Evolutionary conservation across 345 rosid genomes (phyloP).

Genomic region (Eucalyptus virginea): DNA sequence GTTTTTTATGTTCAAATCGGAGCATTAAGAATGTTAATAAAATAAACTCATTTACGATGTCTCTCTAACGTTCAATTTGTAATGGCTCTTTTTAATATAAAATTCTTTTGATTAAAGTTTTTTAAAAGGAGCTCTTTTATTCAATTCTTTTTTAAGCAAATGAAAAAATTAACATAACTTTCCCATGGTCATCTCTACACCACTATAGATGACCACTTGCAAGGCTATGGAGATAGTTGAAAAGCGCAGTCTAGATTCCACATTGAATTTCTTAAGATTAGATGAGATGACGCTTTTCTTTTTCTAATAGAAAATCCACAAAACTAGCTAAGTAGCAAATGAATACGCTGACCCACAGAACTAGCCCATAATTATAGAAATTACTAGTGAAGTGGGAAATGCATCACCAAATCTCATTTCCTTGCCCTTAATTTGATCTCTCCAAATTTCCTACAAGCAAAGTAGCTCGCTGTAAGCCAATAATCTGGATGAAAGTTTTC

Average conservation of each 20-base stretch:
- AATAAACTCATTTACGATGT: background rate
- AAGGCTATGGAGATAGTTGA: background rate
- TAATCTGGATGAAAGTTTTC: no score
- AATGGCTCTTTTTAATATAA: background rate
- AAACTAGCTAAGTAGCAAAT: background rate
- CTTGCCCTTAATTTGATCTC: background rate
- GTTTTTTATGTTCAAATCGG: background rate
- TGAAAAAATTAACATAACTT: background rate
- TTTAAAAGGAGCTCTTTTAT: background rate
- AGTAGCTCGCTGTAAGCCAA: rapidly evolving
- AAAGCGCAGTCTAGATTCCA: background rate
- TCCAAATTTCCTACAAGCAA: background rate
- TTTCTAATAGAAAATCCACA: background rate
- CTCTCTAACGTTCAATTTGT: background rate
- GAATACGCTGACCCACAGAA: background rate
- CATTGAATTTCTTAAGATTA: background rate
- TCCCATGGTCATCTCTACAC: background rate
- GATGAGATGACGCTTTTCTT: background rate
- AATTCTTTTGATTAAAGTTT: background rate
- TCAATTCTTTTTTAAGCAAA: background rate
- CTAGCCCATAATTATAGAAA: background rate
- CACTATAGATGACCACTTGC: background rate
- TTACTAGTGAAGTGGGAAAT: background rate
- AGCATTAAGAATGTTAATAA: background rate
- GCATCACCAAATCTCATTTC: background rate